Base-by-base conservation (phyloP, 2,329 filamentous ascomycete species). In the Monosporascus cannonballus region DNA sequence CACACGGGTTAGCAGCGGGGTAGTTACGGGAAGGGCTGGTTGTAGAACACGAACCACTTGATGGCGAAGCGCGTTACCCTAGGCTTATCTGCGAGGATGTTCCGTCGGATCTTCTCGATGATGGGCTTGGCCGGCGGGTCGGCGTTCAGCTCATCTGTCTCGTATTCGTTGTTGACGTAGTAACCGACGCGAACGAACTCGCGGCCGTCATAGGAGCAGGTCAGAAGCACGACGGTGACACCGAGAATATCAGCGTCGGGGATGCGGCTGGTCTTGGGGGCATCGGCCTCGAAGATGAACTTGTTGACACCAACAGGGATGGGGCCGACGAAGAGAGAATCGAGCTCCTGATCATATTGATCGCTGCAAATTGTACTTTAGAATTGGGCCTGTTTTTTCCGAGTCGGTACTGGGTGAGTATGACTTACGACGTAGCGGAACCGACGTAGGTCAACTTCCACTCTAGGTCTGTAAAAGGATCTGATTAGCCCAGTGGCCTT, bases 401-500 rank as follows among this genome's bases (percentile, higher is more conserved):
- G 11, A 14, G 30, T 34, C 30, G 30, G 30, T 34, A 34, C 14
- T 34, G 47, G 53, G 50, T 46, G 52, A 51, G 50, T 50, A 51
- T 17, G 61, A 80, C 88, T 77, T 79, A 96, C 89, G 90, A 96
- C 53, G 93, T 97, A 59, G 95, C 94, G 63, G 94, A 99, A 67
- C 94, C 95, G 68, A 99, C 94, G 65, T 99, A 99, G 71, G 91
- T 99, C 65, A 99, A 80, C 75, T 99, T 99, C 94, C 94, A 99
- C 75, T 99, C 94, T 56, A 99, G 85, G 75, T 99, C 94, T 96
- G 65, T 36, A 38, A 14, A 38, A 14, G 2, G 39, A 4, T 42
- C 9, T 42, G 8, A 4, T 42, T 42, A 42, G 39, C 6, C 22
- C 22, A 11, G 5, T 14, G 17, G 11, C 18, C 14, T 42, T 42